A percentile compares a stretch with the other conserved stretches of the same genome.
Evolutionary conservation across 2,329 filamentous ascomycete genomes (phyloP).

Genomic region (Claviceps maximensis): DNA sequence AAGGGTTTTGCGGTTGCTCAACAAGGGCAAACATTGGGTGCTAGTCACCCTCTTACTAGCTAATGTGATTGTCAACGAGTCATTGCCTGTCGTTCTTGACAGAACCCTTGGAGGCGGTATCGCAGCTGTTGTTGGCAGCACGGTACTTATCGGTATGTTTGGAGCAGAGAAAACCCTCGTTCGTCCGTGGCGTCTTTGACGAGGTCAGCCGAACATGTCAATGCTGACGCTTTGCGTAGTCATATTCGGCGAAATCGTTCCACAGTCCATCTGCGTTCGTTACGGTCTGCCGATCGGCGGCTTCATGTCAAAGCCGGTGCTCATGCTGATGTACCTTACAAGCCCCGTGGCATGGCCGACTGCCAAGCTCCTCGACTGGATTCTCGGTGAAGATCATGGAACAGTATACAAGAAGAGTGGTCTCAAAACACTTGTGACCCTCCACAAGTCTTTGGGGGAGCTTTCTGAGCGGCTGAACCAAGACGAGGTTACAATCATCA

Average conservation of each 20-base stretch:
- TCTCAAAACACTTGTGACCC: conserved; percentile 85
- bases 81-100: conserved; percentile 87
- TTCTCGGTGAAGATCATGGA: conserved; percentile 88
- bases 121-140: conserved; percentile 87
- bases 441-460: conserved; percentile 83
- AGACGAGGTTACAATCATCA: conserved; percentile 98
- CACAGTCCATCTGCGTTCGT: conserved; percentile 90
- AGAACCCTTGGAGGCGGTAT: conserved; percentile 87
- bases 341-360: conserved; percentile 86
- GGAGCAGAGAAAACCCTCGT: too few relatives aligned
- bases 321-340: conserved; percentile 83
- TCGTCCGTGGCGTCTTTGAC: too few relatives aligned
- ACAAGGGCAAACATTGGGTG: conserved; percentile 94
- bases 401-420: conserved; percentile 98
- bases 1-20: conserved; percentile 65
- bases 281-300: conserved; percentile 92
- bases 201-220: conserved; percentile 8
- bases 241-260: conserved; percentile 94
- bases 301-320: conserved; percentile 79
- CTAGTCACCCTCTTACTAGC: conserved; percentile 84
- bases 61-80: conserved; percentile 98
- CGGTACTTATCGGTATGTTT: conserved; percentile 75
- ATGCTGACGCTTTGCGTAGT: conserved; percentile 40
- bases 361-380: conserved; percentile 84
- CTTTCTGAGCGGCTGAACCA: conserved; percentile 84